Base-by-base conservation (phyloP, 306 rosid species). In the Fragaria iinumae region DNA sequence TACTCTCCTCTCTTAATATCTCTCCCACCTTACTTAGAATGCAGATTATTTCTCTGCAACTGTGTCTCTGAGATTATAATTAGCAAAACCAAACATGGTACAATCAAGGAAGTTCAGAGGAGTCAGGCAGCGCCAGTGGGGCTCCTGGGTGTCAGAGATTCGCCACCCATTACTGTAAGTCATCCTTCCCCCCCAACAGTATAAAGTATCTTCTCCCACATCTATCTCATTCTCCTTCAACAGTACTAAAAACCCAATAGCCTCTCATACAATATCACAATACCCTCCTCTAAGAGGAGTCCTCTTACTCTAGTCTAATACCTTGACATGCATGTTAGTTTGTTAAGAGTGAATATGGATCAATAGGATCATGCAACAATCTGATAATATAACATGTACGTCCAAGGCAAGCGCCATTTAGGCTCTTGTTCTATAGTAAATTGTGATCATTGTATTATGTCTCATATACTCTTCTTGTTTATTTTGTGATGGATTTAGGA, bases 81-180 rank as follows among this genome's bases (percentile, higher is more conserved):
- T 41, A 53, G 25, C 6, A 5, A 32, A 25, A 16, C 20, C 44
- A 55, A 67, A 59, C 25, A 92, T 95, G 99, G 97, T 89, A 74
- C 90, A 89, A 67, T 82, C 97, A 62, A 91, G 70, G 89, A 95
- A 95, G 91, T 95, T 90, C 86, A 95, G 99, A 82, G 99, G 99
- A 25, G 99, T 95, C 71, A 92, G 99, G 97, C 99, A 95, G 72
- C 97, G 99, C 80, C 99, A 95, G 99, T 95, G 99, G 99, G 99
- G 99, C 96, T 95, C 99, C 23, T 95, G 99, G 99, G 99, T 95
- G 97, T 95, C 99, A 89, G 99, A 95, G 77, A 95, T 95, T 80
- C 99, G 99, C 88, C 99, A 95, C 39, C 99, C 99, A 8, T 80
- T 95, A 36, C 95, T 95, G 99, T 95, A 87, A 83, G 72, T 76